Base-by-base conservation (phyloP, 768 basidiomycete species). In the Xerocomellus dryophilus region DNA sequence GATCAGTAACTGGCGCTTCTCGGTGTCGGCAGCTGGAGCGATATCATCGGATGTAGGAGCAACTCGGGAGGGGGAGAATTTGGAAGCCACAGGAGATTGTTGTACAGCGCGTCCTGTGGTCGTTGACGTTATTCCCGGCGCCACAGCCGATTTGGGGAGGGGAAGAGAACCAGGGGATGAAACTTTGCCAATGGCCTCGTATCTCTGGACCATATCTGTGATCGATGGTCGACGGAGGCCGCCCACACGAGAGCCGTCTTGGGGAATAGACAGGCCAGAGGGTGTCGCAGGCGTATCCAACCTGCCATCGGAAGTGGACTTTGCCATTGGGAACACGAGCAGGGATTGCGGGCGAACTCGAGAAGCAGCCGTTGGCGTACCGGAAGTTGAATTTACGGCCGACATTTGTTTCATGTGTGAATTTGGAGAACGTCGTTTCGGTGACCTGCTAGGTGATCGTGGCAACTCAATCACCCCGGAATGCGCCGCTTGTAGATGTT, bases 171-270 rank as follows among this genome's bases (percentile, higher is more conserved):
- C 51, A 10, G 71, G 46, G 5, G 67, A 58, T 27, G 68, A 53
- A 20, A 72, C 59, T 56, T 73, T 76, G 21, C 61, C 58, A 50
- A 92, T 83, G 7, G 83, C 81, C 68, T 93, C 91, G 66, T 85
- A 93, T 42, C 76, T 81, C 60, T 89, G 87, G 23, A 93, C 91
- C 82, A 93, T 91, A 64, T 93, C 83, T 38, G 90, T 84, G 61
- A 93, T 93, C 0, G 91, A 93, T 5, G 85, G 86, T 48, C 90
- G 78, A 18, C 90, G 80, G 8, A 66, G 0, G 11, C 59, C 62
- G 7, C 68, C 60, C 2, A 70, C 68, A 31, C 77, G 77, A 34
- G 76, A 70, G 40, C 69, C 76, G 4, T 79, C 78, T 43, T 74
- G 76, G 2, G 84, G 78, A 18, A 82, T 78, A 40, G 73, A 64